Conservation (phyloP, 2,329 filamentous ascomycete genomes). For the Penicillium sp. region DNA sequence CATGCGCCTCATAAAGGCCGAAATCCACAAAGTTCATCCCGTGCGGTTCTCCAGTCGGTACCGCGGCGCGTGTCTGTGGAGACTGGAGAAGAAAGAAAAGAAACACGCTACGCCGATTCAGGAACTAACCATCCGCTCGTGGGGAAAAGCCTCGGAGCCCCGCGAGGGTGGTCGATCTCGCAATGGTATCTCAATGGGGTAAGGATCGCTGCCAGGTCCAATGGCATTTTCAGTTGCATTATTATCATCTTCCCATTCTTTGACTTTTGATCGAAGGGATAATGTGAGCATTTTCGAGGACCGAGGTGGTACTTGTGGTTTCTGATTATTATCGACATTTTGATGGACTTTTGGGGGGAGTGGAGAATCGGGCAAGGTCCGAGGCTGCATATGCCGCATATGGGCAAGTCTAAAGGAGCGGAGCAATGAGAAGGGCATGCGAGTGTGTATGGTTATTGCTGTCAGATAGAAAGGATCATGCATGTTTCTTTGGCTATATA, state of each 20-base stretch:
- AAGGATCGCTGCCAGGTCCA: conserved; percentile 12
- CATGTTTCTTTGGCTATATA: background rate
- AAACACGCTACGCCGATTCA: conserved; percentile 2
- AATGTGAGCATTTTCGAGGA: background rate
- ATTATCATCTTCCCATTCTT: no score
- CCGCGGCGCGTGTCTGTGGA: background rate
- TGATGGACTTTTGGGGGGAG: background rate
- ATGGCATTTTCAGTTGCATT: background rate
- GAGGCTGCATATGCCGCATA: conserved; percentile 4
- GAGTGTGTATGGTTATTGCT: background rate
- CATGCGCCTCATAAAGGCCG: background rate
- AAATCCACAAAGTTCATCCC: background rate
- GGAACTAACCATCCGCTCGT: conserved; percentile 10
- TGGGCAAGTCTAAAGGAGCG: background rate
- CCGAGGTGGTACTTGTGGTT: conserved; percentile 12
- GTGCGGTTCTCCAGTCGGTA: conserved; percentile 6
- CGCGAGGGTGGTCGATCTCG: conserved; percentile 17
- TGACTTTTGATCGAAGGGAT: background rate
- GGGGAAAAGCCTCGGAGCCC: conserved; percentile 7
- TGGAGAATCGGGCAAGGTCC: background rate
- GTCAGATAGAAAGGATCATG: background rate
- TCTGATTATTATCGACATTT: background rate
- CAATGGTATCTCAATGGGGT: conserved; percentile 25
- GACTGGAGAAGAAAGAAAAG: background rate
- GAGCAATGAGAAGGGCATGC: background rate